phyloP scores from a whole-genome alignment of 306 rosid species.

The Malus orientalis region DNA sequence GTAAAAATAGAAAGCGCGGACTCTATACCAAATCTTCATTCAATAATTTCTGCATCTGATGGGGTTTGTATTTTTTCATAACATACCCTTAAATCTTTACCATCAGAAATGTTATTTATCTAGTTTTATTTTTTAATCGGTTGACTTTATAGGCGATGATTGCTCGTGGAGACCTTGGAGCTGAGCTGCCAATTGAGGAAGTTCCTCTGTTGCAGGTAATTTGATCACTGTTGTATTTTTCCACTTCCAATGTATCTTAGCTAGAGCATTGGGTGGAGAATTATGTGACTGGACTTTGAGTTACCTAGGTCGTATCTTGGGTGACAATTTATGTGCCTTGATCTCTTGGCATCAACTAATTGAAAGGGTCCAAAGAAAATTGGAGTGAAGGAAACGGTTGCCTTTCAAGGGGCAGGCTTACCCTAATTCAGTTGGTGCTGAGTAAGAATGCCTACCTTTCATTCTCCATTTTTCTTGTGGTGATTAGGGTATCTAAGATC shows the following conservation, averaged over 20 bases:
- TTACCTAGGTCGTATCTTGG: neutral
- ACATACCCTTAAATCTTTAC: neutral
- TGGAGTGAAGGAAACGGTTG: neutral
- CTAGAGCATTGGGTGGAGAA: neutral
- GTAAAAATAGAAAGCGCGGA: conserved; percentile 98
- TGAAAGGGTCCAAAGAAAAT: neutral
- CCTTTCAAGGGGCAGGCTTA: neutral
- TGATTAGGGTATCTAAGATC: neutral
- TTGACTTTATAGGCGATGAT: conserved; percentile 76
- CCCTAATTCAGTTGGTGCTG: neutral
- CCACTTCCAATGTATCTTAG: neutral
- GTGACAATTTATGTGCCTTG: neutral
- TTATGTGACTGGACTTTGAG: neutral
- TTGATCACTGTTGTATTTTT: neutral
- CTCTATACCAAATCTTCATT: conserved; percentile 85
- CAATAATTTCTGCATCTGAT: conserved; percentile 83
- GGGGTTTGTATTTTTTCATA: conserved; percentile 59
- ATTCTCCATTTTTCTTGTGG: neutral
- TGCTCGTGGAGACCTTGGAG: conserved; percentile 99
- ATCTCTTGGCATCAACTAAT: neutral
- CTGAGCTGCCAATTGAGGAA: conserved; percentile 98
- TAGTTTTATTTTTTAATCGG: conserved; percentile 1
- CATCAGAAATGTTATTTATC: neutral
- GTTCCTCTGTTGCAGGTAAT: conserved; percentile 92
- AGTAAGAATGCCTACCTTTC: neutral